Evolutionary conservation across 441 rosid genomes (phyloP).

Genomic region (Adansonia rubrostipa): DNA sequence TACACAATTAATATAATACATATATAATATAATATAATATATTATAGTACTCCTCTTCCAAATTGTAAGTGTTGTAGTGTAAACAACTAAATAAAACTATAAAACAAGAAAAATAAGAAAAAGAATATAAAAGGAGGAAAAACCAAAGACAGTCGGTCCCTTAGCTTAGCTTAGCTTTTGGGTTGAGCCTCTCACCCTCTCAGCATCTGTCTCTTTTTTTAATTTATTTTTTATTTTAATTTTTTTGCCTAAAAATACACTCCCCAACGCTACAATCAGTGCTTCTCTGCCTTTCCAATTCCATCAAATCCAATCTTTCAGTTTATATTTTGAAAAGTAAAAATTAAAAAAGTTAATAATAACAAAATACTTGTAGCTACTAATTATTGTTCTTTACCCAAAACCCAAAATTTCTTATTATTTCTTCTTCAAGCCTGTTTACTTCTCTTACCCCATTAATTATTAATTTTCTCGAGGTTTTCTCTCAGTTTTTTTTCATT

Average conservation of each 20-base stretch:
- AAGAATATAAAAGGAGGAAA: background rate
- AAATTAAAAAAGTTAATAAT: background rate
- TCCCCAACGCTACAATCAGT: constrained; percentile 34
- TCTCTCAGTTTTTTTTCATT: constrained; percentile 19
- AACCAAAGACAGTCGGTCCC: constrained; percentile 9
- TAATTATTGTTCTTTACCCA: background rate
- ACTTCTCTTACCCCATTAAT: constrained; percentile 7
- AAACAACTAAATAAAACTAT: background rate
- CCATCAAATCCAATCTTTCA: constrained; percentile 35
- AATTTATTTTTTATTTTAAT: constrained; percentile 26
- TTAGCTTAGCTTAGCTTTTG: background rate
- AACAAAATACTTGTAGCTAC: background rate
- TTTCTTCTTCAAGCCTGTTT: background rate
- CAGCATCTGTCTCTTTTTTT: constrained; percentile 32
- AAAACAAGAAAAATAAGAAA: background rate
- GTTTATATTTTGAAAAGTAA: background rate
- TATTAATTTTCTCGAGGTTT: background rate
- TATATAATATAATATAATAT: too few species aligned
- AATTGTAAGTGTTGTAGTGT: background rate
- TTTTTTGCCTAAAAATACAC: constrained; percentile 33
- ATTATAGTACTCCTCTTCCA: background rate
- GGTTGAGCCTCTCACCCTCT: constrained; percentile 25
- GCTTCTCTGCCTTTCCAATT: constrained; percentile 41
- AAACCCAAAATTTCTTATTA: constrained; percentile 11
- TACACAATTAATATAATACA: too few species aligned